Percentiles rank a stretch among this genome's conserved stretches.
Evolutionary conservation across 2,329 filamentous ascomycete species (phyloP).

Genomic region (Aspergillus ochraceus): DNA sequence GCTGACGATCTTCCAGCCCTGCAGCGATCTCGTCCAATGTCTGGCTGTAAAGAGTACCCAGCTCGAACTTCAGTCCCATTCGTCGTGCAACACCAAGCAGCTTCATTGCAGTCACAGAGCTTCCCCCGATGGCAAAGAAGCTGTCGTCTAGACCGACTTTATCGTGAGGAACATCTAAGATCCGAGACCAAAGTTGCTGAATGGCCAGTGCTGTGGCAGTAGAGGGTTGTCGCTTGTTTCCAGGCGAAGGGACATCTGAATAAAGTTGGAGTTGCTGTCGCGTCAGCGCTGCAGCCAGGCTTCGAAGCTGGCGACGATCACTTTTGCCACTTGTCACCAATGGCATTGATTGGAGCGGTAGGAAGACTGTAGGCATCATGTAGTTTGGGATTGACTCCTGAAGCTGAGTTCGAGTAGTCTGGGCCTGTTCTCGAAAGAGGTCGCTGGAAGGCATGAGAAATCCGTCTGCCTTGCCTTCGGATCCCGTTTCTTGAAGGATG

Average conservation of each 20-base stretch:
- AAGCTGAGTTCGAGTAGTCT: too few relatives aligned
- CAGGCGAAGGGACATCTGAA: background rate
- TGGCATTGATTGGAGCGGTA: conserved; percentile 24
- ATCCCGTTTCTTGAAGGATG: too few relatives aligned
- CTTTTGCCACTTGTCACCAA: conserved; percentile 39
- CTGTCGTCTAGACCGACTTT: conserved; percentile 11
- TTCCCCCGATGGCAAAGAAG: conserved; percentile 18
- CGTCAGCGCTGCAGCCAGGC: conserved; percentile 13
- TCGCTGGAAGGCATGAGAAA: too few relatives aligned
- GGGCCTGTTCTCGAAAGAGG: too few relatives aligned
- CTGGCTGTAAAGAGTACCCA: background rate
- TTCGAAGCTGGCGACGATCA: conserved; percentile 27
- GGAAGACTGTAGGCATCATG: conserved; percentile 3
- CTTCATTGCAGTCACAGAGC: conserved; percentile 12
- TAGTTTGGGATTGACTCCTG: background rate
- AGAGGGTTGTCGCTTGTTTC: background rate
- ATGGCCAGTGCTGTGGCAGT: background rate
- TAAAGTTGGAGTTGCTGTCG: background rate
- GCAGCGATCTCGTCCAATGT: conserved; percentile 29
- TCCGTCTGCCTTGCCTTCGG: too few relatives aligned
- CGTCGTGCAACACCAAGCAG: background rate
- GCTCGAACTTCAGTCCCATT: conserved; percentile 1
- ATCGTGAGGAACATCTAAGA: background rate
- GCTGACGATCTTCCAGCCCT: conserved; percentile 2
- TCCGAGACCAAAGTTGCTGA: background rate